phyloP scores from a whole-genome alignment of 2,329 filamentous ascomycete genomes.

The Thermothelomyces thermophilus region DNA sequence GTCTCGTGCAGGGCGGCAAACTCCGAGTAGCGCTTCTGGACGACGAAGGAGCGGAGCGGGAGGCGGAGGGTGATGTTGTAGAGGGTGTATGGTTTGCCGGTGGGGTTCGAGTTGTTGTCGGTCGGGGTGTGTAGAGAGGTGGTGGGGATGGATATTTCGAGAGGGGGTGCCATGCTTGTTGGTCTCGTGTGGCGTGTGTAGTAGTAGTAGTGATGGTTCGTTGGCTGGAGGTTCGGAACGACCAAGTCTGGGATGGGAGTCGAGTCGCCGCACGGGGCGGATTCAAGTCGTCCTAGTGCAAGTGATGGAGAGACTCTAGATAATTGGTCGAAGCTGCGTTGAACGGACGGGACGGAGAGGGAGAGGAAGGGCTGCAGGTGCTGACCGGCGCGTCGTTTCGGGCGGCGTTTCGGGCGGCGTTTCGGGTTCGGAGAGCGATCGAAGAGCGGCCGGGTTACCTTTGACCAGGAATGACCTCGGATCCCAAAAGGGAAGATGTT shows the following conservation, averaged over 20 bases:
- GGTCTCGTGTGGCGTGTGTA: background rate
- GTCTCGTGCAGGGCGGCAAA: conserved; percentile 61
- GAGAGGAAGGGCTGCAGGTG: background rate
- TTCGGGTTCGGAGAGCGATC: background rate
- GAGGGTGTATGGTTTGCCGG: conserved; percentile 60
- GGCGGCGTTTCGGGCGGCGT: background rate
- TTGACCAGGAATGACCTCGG: background rate
- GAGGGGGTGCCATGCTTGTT: conserved; percentile 46
- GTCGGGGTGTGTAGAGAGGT: conserved; percentile 47
- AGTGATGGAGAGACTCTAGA: background rate
- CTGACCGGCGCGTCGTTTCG: background rate
- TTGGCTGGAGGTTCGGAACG: background rate
- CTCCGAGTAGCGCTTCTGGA: conserved; percentile 78
- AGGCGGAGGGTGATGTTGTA: conserved; percentile 75
- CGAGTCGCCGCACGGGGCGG: background rate
- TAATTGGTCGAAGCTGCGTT: background rate
- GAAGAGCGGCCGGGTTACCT: background rate
- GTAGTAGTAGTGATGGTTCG: no score
- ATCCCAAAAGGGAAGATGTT: background rate
- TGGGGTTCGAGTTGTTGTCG: conserved; percentile 39
- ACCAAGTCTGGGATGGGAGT: background rate
- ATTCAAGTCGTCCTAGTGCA: no score
- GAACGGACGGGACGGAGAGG: background rate
- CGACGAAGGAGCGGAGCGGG: conserved; percentile 66
- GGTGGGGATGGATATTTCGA: conserved; percentile 62